Percentiles rank a stretch among this genome's conserved stretches.
phyloP scores from a whole-genome alignment of 1,139 yeast genomes.

The Candida sojae region DNA sequence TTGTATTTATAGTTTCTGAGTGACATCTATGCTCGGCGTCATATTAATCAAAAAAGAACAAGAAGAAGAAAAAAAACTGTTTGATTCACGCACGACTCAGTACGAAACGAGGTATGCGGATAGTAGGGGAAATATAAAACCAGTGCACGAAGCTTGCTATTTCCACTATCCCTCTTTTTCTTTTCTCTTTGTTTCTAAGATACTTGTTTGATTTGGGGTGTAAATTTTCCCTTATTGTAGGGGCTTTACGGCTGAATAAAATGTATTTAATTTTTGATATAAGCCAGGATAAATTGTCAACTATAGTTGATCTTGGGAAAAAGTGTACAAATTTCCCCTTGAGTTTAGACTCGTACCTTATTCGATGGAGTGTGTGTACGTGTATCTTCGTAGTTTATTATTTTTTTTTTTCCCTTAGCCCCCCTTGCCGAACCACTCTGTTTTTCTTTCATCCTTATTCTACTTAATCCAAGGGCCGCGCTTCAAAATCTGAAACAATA shows the following conservation, averaged over 20 bases:
- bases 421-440: not conserved
- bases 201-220: too few relatives aligned
- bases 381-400: not conserved
- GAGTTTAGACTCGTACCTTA: too few relatives aligned
- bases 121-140: not conserved
- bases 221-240: too few relatives aligned
- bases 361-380: too few relatives aligned
- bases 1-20: conserved; percentile 1
- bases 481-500: not conserved
- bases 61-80: not conserved
- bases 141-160: not conserved
- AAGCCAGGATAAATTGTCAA: too few relatives aligned
- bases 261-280: too few relatives aligned
- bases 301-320: too few relatives aligned
- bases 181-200: not conserved
- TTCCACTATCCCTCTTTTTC: not conserved
- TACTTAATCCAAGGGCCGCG: not conserved
- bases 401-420: not conserved
- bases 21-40: conserved; percentile 1
- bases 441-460: too few relatives aligned
- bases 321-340: too few relatives aligned
- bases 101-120: not conserved
- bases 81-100: not conserved
- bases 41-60: not conserved
- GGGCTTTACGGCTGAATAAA: too few relatives aligned